phyloP scores from a whole-genome alignment of 2,329 filamentous ascomycete species.

The Penicillium concentricum region DNA sequence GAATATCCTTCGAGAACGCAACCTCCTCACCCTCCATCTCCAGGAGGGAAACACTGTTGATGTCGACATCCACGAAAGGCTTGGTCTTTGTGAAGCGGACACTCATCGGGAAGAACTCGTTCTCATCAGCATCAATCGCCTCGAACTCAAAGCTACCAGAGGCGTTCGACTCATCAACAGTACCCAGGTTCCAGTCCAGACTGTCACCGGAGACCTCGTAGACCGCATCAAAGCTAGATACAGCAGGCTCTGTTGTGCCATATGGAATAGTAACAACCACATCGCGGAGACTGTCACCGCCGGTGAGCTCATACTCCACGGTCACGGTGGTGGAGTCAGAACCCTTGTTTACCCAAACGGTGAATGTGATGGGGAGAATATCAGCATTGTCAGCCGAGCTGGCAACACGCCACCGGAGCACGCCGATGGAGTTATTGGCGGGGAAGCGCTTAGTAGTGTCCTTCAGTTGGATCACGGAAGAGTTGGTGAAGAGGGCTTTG shows the following conservation, averaged over 20 bases:
- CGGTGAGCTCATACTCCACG: constrained; percentile 90
- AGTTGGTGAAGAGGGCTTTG: constrained; percentile 77
- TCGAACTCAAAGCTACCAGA: constrained; percentile 95
- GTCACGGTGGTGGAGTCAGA: constrained; percentile 83
- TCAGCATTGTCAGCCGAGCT: constrained; percentile 76
- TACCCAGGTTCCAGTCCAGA: constrained; percentile 90
- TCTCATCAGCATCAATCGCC: constrained; percentile 80
- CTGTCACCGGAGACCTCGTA: constrained; percentile 93
- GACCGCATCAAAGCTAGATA: constrained; percentile 89
- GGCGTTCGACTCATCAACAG: constrained; percentile 76
- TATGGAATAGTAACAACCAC: constrained; percentile 89
- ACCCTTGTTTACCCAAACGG: constrained; percentile 94
- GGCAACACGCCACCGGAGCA: constrained; percentile 83
- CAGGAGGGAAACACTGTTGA: constrained; percentile 50
- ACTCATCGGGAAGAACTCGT: constrained; percentile 97
- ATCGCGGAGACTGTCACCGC: constrained; percentile 74
- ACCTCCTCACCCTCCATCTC: constrained; percentile 47
- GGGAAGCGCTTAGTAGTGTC: constrained; percentile 88
- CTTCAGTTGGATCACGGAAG: constrained; percentile 84
- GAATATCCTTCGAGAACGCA: constrained; percentile 47
- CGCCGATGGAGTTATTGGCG: constrained; percentile 87
- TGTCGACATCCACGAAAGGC: constrained; percentile 90
- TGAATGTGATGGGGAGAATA: constrained; percentile 90
- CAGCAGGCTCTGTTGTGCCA: constrained; percentile 75
- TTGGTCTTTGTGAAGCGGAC: constrained; percentile 82